These are phyloP conservation scores for Trametes elegans DNA, from an alignment of 768 basidiomycete species.

Conservation along the genomic window DNA sequence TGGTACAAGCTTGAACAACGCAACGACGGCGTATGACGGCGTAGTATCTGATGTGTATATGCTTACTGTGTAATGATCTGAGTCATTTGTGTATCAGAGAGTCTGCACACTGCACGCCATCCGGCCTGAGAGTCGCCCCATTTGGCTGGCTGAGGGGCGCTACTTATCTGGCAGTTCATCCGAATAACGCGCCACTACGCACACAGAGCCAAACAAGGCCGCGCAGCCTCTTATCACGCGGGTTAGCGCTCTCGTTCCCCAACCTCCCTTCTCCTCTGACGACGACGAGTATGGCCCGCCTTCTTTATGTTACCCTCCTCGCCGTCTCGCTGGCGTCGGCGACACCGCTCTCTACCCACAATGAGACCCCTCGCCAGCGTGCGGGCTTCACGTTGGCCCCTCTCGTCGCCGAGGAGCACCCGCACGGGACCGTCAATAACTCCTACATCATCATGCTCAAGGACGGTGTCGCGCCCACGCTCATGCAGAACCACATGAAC, in stretches of 20 bases:
- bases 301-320: constrained; percentile 35
- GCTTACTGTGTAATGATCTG: neutral
- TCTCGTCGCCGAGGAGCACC: constrained; percentile 54
- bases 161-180: neutral
- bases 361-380: constrained; percentile 34
- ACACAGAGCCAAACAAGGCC: constrained; percentile 22
- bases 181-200: constrained; percentile 19
- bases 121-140: neutral
- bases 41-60: neutral
- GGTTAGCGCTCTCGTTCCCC: neutral
- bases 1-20: too few relatives aligned
- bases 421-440: constrained; percentile 76
- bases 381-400: constrained; percentile 59
- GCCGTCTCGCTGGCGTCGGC: constrained; percentile 41
- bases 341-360: constrained; percentile 45
- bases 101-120: constrained; percentile 4
- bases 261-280: constrained; percentile 8
- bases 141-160: constrained; percentile 3
- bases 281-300: constrained; percentile 27
- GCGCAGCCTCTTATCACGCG: constrained; percentile 21
- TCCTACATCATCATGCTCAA: constrained; percentile 95
- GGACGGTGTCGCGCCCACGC: constrained; percentile 53
- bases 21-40: too few relatives aligned
- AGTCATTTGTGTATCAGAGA: neutral
- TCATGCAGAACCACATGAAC: constrained; percentile 76